Conservation (phyloP, 2,329 filamentous ascomycete genomes). For the Penicillium sp. region DNA sequence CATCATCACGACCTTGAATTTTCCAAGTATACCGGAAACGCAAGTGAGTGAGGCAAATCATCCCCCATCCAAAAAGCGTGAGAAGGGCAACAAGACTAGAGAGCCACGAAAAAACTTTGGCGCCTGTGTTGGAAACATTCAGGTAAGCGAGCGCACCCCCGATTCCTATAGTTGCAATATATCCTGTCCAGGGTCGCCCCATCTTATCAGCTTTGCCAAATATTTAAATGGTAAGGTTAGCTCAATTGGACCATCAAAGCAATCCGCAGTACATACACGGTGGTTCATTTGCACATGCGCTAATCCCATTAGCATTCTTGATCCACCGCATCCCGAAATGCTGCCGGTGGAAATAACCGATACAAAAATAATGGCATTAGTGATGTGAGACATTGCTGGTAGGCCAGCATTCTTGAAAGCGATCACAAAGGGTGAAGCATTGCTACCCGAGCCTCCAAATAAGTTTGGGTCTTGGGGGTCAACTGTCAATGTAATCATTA, state of each 20-base stretch:
- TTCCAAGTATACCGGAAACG: slow-evolving; percentile 50
- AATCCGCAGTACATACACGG: slow-evolving; percentile 23
- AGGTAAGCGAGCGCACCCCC: slow-evolving; percentile 60
- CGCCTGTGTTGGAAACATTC: slow-evolving; percentile 47
- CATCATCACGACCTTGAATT: slow-evolving; percentile 40
- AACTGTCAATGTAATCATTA: slow-evolving; percentile 53
- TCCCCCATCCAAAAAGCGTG: slow-evolving; percentile 50
- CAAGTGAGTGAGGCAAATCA: slow-evolving; percentile 50
- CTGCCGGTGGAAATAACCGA: slow-evolving; percentile 52
- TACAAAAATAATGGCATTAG: slow-evolving; percentile 55
- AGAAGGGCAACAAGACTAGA: slow-evolving; percentile 53
- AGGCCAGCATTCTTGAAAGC: slow-evolving; percentile 49
- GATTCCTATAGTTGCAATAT: slow-evolving; percentile 69
- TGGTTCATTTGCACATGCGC: slow-evolving; percentile 51
- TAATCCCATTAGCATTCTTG: slow-evolving; percentile 51
- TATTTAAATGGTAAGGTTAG: slow-evolving; percentile 12
- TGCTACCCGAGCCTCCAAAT: slow-evolving; percentile 47
- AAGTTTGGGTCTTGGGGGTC: slow-evolving; percentile 45
- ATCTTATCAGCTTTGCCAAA: slow-evolving; percentile 38
- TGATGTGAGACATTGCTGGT: slow-evolving; percentile 49
- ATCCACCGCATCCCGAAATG: slow-evolving; percentile 49
- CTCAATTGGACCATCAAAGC: no score
- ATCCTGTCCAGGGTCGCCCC: slow-evolving; percentile 51
- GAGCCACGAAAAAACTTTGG: slow-evolving; percentile 54
- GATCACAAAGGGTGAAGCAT: slow-evolving; percentile 51